These are phyloP conservation scores for Entamoeba dispar DNA, from an alignment of 208 protist genomes.

Conservation along the genomic window DNA sequence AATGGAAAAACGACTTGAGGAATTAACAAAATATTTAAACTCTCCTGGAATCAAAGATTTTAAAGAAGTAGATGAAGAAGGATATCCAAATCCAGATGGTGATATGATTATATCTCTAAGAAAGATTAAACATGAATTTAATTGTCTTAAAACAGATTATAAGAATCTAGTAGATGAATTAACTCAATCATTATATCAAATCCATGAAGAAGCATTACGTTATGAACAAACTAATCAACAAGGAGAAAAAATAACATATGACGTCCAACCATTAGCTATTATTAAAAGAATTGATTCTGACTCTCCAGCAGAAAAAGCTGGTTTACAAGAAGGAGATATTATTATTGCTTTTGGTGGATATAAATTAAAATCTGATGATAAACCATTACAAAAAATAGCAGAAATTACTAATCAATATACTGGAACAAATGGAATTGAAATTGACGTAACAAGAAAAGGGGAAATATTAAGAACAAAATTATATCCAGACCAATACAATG, in stretches of 20 bases:
- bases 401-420: neutral
- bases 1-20: neutral
- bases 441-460: neutral
- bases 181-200: neutral
- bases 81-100: neutral
- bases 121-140: neutral
- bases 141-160: neutral
- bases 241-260: neutral
- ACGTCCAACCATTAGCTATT: neutral
- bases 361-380: neutral
- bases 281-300: neutral
- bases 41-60: neutral
- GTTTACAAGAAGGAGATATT: neutral
- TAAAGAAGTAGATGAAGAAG: neutral
- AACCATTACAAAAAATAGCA: neutral
- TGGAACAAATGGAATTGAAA: neutral
- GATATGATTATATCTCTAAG: neutral
- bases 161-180: neutral
- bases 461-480: neutral
- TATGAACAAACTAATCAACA: neutral
- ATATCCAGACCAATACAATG: neutral
- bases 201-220: neutral
- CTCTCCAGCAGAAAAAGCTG: neutral
- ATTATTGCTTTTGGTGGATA: neutral
- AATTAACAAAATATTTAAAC: neutral